A percentile compares a stretch with the other conserved stretches of the same genome.
phyloP scores from a whole-genome alignment of 192 early-diverging fungal species.

The Coemansia sp. region DNA sequence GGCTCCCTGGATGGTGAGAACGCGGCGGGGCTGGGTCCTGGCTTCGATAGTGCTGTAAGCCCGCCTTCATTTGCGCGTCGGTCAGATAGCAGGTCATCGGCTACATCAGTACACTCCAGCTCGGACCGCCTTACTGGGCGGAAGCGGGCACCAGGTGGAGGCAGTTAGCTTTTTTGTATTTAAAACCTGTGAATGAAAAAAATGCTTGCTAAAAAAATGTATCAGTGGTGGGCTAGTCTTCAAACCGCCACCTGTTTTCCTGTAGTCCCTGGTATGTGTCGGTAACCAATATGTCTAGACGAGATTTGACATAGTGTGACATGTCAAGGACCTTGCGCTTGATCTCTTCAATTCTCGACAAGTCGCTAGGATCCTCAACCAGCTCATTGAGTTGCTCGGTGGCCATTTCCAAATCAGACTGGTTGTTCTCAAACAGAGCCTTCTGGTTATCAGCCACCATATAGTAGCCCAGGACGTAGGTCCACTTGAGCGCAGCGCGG shows the following conservation, averaged over 20 bases:
- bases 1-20: slow-evolving; percentile 18
- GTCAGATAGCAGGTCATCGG: slow-evolving; percentile 43
- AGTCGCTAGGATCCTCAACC: slow-evolving; percentile 79
- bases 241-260: slow-evolving; percentile 80
- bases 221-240: slow-evolving; percentile 5
- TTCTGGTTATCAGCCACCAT: slow-evolving; percentile 82
- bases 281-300: slow-evolving; percentile 83
- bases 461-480: slow-evolving; percentile 96
- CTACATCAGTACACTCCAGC: slow-evolving; percentile 27
- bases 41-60: background rate
- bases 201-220: background rate
- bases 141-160: slow-evolving; percentile 10
- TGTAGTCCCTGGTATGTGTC: slow-evolving; percentile 85
- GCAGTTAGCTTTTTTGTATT: background rate
- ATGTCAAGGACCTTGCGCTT: slow-evolving; percentile 89
- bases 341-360: slow-evolving; percentile 68
- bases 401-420: slow-evolving; percentile 96
- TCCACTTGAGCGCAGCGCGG: slow-evolving; percentile 95
- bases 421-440: slow-evolving; percentile 95
- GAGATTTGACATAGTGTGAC: slow-evolving; percentile 80
- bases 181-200: background rate
- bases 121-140: slow-evolving; percentile 29
- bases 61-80: slow-evolving; percentile 2
- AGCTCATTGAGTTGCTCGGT: slow-evolving; percentile 93
- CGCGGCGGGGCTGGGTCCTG: slow-evolving; percentile 3